Evolutionary conservation across 208 protist genomes (phyloP).

Genomic region (Porcisia hertigi): DNA sequence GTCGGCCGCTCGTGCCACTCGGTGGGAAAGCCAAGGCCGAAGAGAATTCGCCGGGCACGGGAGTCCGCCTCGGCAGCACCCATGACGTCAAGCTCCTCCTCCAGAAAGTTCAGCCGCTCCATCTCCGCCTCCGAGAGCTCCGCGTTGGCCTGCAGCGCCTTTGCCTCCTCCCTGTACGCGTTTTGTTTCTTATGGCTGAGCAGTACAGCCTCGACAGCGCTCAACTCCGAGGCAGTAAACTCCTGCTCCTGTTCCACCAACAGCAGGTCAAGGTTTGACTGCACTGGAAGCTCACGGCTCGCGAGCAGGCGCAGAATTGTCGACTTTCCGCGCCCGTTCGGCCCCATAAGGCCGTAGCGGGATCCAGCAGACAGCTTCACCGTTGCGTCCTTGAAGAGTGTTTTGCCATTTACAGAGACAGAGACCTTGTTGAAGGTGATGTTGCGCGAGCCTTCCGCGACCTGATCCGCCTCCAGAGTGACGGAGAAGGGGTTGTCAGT

Average conservation of each 20-base stretch:
- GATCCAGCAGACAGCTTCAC: conserved; percentile 87
- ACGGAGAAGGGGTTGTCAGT: conserved; percentile 85
- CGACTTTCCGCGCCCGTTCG: conserved; percentile 96
- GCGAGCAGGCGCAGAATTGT: conserved; percentile 92
- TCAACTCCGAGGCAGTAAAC: conserved; percentile 79
- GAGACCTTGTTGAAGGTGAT: conserved; percentile 87
- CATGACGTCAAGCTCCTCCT: conserved; percentile 95
- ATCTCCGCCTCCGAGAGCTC: conserved; percentile 72
- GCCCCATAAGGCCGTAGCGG: conserved; percentile 95
- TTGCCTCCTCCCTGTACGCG: conserved; percentile 79
- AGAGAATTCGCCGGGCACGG: conserved; percentile 85
- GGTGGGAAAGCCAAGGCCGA: conserved; percentile 94
- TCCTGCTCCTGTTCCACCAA: conserved; percentile 98
- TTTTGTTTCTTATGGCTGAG: conserved; percentile 91
- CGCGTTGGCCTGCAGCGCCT: conserved; percentile 55
- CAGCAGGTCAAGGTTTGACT: conserved; percentile 92
- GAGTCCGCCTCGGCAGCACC: conserved; percentile 89
- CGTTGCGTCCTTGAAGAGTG: conserved; percentile 77
- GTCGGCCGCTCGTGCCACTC: conserved; percentile 90
- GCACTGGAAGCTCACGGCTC: conserved; percentile 86
- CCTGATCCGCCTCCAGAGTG: conserved; percentile 58
- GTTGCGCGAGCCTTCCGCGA: conserved; percentile 74
- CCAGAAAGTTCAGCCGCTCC: conserved; percentile 77
- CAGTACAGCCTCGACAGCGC: conserved; percentile 86
- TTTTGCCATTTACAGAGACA: conserved; percentile 85